Conservation (phyloP, 2,329 filamentous ascomycete species). For the Ophioceras dolichostomum region DNA sequence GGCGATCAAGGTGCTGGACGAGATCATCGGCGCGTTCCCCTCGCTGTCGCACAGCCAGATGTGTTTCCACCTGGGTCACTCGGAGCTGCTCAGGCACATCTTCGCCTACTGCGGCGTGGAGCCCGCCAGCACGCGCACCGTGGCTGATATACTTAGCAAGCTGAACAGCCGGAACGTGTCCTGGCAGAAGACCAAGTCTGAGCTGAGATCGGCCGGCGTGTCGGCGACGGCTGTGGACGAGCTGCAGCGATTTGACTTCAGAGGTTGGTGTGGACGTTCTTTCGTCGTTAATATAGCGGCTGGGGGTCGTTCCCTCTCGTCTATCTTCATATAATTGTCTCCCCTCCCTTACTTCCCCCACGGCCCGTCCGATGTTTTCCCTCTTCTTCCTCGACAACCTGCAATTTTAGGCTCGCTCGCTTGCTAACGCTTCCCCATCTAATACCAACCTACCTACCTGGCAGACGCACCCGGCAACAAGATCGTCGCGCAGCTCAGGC, state of each 20-base stretch:
- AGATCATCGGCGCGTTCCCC: conserved; percentile 73
- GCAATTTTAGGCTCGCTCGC: neutral
- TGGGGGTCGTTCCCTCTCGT: neutral
- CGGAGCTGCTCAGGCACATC: conserved; percentile 73
- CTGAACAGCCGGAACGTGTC: conserved; percentile 71
- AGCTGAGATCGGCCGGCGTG: conserved; percentile 76
- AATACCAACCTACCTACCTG: conserved; percentile 5
- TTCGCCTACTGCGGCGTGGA: conserved; percentile 82
- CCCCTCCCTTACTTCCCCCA: too few species aligned
- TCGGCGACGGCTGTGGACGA: conserved; percentile 87
- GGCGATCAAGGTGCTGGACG: conserved; percentile 86
- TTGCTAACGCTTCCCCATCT: neutral
- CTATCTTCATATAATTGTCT: neutral
- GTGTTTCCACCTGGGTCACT: conserved; percentile 87
- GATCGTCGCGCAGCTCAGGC: conserved; percentile 45
- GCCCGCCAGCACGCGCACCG: conserved; percentile 49
- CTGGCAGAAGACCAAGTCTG: conserved; percentile 72
- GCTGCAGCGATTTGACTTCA: conserved; percentile 80
- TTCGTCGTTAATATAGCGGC: too few species aligned
- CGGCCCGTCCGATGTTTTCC: too few species aligned
- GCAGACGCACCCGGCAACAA: conserved; percentile 43
- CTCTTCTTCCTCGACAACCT: too few species aligned
- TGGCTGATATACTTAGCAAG: conserved; percentile 76
- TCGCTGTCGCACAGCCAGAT: conserved; percentile 58
- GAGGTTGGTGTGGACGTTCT: conserved; percentile 53